These are phyloP conservation scores for Bipolaris victoriae DNA, from an alignment of 2,329 filamentous ascomycete genomes.

Conservation along the genomic window DNA sequence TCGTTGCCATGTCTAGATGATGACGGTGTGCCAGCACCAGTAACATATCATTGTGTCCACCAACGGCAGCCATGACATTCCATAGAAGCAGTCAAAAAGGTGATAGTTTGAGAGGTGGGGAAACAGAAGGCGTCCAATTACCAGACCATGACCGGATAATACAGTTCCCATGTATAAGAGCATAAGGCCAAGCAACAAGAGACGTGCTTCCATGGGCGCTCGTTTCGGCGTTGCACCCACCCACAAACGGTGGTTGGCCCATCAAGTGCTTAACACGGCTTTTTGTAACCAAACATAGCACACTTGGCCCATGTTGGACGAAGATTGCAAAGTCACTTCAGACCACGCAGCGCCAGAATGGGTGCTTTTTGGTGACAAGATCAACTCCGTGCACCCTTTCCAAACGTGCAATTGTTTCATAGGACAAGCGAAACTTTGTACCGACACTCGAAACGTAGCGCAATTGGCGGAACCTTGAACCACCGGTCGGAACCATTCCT, in stretches of 20 bases:
- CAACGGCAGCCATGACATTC: slow-evolving; percentile 8
- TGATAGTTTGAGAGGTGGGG: slow-evolving; percentile 1
- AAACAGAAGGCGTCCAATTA: background rate
- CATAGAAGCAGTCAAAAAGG: slow-evolving; percentile 4
- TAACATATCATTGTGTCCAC: slow-evolving; percentile 7
- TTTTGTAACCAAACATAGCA: slow-evolving; percentile 12
- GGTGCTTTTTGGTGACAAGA: slow-evolving; percentile 6
- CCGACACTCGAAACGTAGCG: slow-evolving; percentile 17
- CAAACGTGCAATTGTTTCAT: slow-evolving; percentile 14
- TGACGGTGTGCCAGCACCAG: slow-evolving; percentile 11
- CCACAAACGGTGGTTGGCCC: slow-evolving; percentile 7
- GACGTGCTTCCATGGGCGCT: slow-evolving; percentile 5
- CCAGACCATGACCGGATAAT: slow-evolving; percentile 2
- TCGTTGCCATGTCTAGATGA: background rate
- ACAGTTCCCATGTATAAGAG: slow-evolving; percentile 8
- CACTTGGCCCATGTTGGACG: slow-evolving; percentile 3
- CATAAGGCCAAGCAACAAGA: slow-evolving; percentile 2
- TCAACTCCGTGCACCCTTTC: slow-evolving; percentile 6
- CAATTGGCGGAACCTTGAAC: slow-evolving; percentile 1
- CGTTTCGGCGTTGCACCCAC: slow-evolving; percentile 10
- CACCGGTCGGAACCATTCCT: slow-evolving; percentile 4
- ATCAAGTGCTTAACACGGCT: background rate
- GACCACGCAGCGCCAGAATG: slow-evolving; percentile 1
- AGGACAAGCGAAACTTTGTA: slow-evolving; percentile 13
- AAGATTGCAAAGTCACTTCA: slow-evolving; percentile 1